Evolutionary conservation across 352 stramenopile species (phyloP), one percentile per base, ranked within the genome.

Genomic region (Globisporangium spiculum): DNA sequence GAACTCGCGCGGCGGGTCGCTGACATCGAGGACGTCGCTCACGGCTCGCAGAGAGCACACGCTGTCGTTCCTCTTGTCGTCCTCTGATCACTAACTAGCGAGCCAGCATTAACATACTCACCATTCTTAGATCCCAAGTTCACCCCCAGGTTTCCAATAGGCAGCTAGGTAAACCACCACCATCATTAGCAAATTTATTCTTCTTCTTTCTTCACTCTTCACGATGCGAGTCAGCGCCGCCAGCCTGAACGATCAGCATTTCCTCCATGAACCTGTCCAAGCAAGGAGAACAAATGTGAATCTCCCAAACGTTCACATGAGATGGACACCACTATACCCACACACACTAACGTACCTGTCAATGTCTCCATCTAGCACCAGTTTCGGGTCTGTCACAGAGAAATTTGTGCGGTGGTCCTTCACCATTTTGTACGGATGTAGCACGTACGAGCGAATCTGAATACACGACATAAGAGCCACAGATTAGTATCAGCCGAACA

Each of bases 371-470:
- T 98, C 91, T 18, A 99, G 76, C 66, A 99, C 93, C 24, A 81
- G 83, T 48, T 93, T 68, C 0, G 89, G 84, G 75, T 98, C 85
- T 12, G 75, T 87, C 58, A 89, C 93, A n/a, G 97, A 88, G 74
- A 91, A 91, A 26, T 96, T 95, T 2, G 90, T 98, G 56, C 94
- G 81, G 73, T 97, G 86, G 73, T 99, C 96, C 69, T 99, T 99
- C 46, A 99, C 94, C 76, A 99, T 88, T 74, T 98, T 98, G 84
- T 99, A 99, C 18, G 97, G 97, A 71, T 99, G 96, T 73, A 99
- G 74, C 60, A 97, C 84, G 76, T 99, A 99, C 76, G 98, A 98
- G 9, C 97, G 93, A 74, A 99, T 99, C 83, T 99, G 68, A 60
- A 36, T 79, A 75, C 22, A 30, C 83, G 84, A 79, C 83, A 96